Evolutionary conservation across 495 filamentous ascomycete species (phyloP), one percentile per base, ranked within the genome.

Genomic region (Penicillium angulare): DNA sequence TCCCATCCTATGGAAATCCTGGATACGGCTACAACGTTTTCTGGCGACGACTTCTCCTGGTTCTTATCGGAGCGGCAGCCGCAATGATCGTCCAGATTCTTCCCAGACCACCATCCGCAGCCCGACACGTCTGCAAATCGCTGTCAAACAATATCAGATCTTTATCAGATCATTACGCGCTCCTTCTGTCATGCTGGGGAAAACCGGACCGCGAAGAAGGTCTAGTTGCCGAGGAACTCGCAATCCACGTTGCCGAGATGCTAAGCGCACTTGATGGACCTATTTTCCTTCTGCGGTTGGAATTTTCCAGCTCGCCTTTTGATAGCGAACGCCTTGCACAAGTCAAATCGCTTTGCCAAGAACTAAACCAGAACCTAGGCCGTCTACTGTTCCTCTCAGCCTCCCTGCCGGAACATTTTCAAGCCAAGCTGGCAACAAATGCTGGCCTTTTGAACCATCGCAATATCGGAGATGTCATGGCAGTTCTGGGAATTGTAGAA

Each of bases 11-110:
- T 43, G 74, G 74, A 26, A 66, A 67, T 40, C 73, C 74, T 0
- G 73, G 74, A 0, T 58, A 61, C 17, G 74, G 74, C 7, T 77
- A 75, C 35, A 66, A 31, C 45, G 65, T 76, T 20, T 77, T 76
- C 56, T 77, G 70, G 70, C 63, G 72, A 20, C 71, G 74, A 34
- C 55, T 76, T 4, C 39, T 71, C 2, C 65, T 75, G 5, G 74
- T 74, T 0, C 51, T 77, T 1, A 60, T 77, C 17, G 74, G 74
- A 22, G 54, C 69, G 5, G 61, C 50, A 17, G 73, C 67, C 2
- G 64, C 72, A 0, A 53, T 66, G 9, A 63, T 77, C 31, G 63
- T 76, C 0, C 72, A 74, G 38, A 40, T 77, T 3, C 64, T 77
- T 48, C 74, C 74, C 9, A 63, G 62, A 7, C 74, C 74, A 2